Percentiles rank a stretch among this genome's conserved stretches.
These are phyloP conservation scores for Penicillium sp. DNA, from an alignment of 2,329 filamentous ascomycete genomes.

Conservation along the genomic window DNA sequence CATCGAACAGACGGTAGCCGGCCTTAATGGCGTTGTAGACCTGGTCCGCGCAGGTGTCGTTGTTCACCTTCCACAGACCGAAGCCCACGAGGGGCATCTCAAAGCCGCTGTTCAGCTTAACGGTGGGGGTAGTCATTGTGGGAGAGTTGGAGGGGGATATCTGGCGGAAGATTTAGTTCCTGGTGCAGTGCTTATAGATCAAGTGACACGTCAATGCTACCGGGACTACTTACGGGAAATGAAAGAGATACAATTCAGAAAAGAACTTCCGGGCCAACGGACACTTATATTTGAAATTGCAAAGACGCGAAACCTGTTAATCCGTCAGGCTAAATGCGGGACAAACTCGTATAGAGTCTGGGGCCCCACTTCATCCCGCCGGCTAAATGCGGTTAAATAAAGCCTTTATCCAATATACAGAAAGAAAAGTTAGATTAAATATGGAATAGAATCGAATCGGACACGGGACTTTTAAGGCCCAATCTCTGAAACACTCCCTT, in stretches of 20 bases:
- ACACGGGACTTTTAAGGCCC: neutral
- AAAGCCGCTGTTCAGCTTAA: conserved; percentile 30
- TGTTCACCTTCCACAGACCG: conserved; percentile 77
- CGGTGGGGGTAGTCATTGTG: conserved; percentile 25
- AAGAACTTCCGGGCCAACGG: neutral
- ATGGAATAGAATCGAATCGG: neutral
- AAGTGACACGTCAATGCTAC: no score
- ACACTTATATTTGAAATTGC: neutral
- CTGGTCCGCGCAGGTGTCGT: conserved; percentile 69
- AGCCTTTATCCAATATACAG: neutral
- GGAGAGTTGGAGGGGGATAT: neutral
- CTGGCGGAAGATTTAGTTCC: neutral
- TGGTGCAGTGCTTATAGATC: neutral
- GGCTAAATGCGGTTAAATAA: neutral
- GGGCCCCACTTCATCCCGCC: conserved; percentile 1
- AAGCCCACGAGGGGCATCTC: conserved; percentile 48
- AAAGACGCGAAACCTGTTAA: neutral
- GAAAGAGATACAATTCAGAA: neutral
- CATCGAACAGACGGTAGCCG: conserved; percentile 62
- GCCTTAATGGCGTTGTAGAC: conserved; percentile 72
- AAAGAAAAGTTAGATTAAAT: conserved; percentile 2
- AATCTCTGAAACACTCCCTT: neutral
- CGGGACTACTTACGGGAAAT: neutral
- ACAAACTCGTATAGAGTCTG: neutral
- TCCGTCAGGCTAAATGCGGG: conserved; percentile 1